These are phyloP conservation scores for Capsicum rhomboideum DNA, from an alignment of 257 asterid species.

Conservation along the genomic window DNA sequence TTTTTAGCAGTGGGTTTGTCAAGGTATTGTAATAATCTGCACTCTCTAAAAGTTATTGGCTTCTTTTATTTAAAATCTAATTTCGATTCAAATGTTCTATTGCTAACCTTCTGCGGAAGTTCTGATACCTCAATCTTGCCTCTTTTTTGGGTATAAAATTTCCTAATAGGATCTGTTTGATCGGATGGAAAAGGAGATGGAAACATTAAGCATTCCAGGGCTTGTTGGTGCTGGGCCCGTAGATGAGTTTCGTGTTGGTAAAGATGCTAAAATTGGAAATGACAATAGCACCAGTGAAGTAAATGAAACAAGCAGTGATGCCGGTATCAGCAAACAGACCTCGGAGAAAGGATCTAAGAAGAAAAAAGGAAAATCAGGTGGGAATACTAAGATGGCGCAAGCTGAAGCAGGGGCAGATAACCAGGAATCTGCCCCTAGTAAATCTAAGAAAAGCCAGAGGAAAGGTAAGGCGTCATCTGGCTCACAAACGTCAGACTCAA, in stretches of 20 bases:
- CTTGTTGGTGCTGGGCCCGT: constrained; percentile 27
- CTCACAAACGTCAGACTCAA: constrained; percentile 58
- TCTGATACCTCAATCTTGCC: constrained; percentile 2
- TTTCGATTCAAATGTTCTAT: background rate
- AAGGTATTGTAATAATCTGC: constrained; percentile 40
- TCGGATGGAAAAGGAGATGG: constrained; percentile 69
- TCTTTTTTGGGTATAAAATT: constrained; percentile 2
- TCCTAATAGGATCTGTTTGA: constrained; percentile 61
- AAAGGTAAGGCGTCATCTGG: constrained; percentile 51
- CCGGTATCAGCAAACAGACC: constrained; percentile 41
- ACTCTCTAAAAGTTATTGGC: background rate
- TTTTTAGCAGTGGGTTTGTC: constrained; percentile 69
- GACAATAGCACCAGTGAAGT: constrained; percentile 18
- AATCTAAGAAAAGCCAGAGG: constrained; percentile 77
- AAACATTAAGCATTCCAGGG: constrained; percentile 40
- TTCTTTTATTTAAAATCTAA: background rate
- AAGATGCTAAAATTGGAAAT: constrained; percentile 27
- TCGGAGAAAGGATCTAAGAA: constrained; percentile 75
- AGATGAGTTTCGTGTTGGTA: constrained; percentile 28
- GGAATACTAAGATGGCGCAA: constrained; percentile 46
- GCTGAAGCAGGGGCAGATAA: constrained; percentile 50
- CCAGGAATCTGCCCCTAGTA: constrained; percentile 46
- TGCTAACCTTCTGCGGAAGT: background rate
- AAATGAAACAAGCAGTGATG: constrained; percentile 50
- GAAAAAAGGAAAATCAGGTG: constrained; percentile 72